phyloP scores from a whole-genome alignment of 83 land plant species.

The Picea abies region DNA sequence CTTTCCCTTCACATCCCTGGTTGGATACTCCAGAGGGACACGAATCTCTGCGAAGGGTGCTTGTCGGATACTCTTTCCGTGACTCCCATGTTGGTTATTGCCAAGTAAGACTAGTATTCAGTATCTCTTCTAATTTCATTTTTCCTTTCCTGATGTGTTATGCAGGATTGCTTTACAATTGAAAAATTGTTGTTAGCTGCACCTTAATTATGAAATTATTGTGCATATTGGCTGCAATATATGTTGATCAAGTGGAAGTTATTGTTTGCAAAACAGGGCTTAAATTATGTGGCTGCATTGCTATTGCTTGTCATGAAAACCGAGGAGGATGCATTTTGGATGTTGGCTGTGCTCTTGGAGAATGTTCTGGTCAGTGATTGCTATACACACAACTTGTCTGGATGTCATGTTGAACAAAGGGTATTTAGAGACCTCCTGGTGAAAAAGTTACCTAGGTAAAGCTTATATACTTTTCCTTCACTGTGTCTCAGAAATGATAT shows the following conservation, averaged over 20 bases:
- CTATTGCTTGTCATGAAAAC: slow-evolving; percentile 95
- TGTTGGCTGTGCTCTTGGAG: slow-evolving; percentile 93
- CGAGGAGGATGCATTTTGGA: slow-evolving; percentile 99
- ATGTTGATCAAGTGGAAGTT: not conserved
- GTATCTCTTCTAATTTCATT: not conserved
- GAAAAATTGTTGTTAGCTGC: not conserved
- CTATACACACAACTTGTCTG: slow-evolving; percentile 83
- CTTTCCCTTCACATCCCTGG: slow-evolving; percentile 97
- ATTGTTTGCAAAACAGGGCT: slow-evolving; percentile 58
- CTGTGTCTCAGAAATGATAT: too few species aligned
- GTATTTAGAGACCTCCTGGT: slow-evolving; percentile 90
- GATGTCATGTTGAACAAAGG: slow-evolving; percentile 98
- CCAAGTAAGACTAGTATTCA: slow-evolving; percentile 52
- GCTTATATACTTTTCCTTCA: too few species aligned
- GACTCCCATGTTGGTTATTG: slow-evolving; percentile 99
- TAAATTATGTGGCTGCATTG: slow-evolving; percentile 94
- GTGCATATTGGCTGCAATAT: not conserved
- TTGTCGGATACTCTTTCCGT: slow-evolving; percentile 94
- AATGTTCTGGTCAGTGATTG: slow-evolving; percentile 89
- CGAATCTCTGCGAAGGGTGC: slow-evolving; percentile 77
- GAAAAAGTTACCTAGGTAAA: slow-evolving; percentile 85
- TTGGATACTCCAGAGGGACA: slow-evolving; percentile 86
- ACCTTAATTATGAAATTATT: not conserved
- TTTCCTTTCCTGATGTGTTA: not conserved
- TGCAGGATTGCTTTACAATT: not conserved